Evolutionary conservation across 2,329 filamentous ascomycete genomes (phyloP), one percentile per base, ranked within the genome.

Genomic region (Scedosporium dehoogii): DNA sequence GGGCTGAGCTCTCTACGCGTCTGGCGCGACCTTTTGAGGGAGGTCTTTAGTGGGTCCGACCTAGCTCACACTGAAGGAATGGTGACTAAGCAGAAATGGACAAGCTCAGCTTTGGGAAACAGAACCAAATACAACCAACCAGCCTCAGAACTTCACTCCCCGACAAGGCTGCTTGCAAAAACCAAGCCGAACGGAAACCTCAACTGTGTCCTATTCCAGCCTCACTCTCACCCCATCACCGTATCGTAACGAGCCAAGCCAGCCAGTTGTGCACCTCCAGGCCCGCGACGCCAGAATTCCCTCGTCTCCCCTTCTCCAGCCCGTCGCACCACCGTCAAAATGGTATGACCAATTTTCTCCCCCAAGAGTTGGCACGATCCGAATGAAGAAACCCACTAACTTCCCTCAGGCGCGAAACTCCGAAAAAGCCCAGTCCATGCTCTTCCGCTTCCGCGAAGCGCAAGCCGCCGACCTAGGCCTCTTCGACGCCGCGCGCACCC

Each of bases 381-480:
- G 12, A 9, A 46, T 55, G 9, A 61, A 58, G 56, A 60, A 62
- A 29, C 46, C 7, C 44, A 10, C 53, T 57, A 58, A 41, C 21
- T 60, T 21, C 33, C 27, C 25, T 18, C 69, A 92, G 93, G 92
- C 93, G 72, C 93, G 93, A 73, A 97, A 97, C 76, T 93, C 91
- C 56, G 93, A 97, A 83, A 99, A 97, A 77, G 93, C 94, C 71
- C 94, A 99, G 81, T 97, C 92, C 58, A 99, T 99, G 93, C 93
- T 99, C 76, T 99, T 97, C 81, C 93, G 94, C 82, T 99, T 99
- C 82, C 91, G 94, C 75, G 94, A 96, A 72, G 90, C 93, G 70
- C 94, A 97, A 84, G 93, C 93, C 67, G 91, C 92, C 67, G 92
- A 97, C 78, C 84, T 97, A 58, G 93, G 93, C 72, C 97, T 97